Base-by-base conservation (phyloP, 2,329 filamentous ascomycete genomes). In the Colletotrichum tamarilloi region DNA sequence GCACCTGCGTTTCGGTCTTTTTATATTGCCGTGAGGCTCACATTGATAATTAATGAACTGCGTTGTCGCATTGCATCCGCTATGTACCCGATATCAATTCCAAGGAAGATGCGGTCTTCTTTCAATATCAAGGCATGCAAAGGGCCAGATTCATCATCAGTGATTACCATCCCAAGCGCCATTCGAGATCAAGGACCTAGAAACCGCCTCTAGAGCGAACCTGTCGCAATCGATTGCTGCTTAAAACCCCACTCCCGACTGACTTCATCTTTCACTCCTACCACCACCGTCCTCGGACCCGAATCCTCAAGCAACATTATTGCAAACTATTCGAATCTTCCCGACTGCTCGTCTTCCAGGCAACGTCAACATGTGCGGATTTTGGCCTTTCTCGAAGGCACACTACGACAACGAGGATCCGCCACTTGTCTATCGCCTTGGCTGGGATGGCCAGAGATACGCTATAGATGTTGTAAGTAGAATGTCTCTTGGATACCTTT, bases 321-420 rank as follows among this genome's bases (percentile, higher is more conserved):
- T 9, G 2, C 12, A 22, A 4, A 58, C 22, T 30, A 8, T 11
- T 19, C 32, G 5, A 19, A 8, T 6, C 24, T 22, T 42, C 55
- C 4, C 11, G n/a, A n/a, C 12, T 52, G 30, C 30, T 32, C 30
- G 4, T 53, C 8, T 74, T 9, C 46, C 16, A 24, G 24, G 56
- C 68, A 7, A 5, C 30, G 38, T 19, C 77, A 80, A 62, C 7
- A 90, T 90, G 88, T 90, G 88, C 76, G 81, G 89, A 5, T 88
- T 86, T 77, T 89, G 88, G 79, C 84, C 87, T 0, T 86, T 85
- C 59, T 79, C 81, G 78, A 86, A 87, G 78, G 73, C 87, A 79
- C 82, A 86, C 78, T 78, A 85, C 73, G 86, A 89, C 73, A 84
- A 86, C 38, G 83, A 86, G 72, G 82, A 84, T 70, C 79, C 82